Evolutionary conservation across 208 protist species (phyloP), one percentile per base, ranked within the genome.

Genomic region (Angomonas deanei): DNA sequence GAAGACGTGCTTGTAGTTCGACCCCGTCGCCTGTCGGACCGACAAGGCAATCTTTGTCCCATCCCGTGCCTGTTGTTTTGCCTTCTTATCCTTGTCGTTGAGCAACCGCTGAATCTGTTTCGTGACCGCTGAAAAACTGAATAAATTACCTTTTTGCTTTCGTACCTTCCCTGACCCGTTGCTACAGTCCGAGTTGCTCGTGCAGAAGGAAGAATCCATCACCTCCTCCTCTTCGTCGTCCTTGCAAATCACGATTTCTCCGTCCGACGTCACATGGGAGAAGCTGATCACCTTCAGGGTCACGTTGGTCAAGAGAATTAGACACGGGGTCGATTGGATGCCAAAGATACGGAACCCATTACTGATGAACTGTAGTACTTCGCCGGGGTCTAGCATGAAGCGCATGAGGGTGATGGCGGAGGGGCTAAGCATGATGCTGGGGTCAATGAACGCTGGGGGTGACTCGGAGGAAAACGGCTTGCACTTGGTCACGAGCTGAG

Each of bases 331-430:
- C 5, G 80, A 72, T 61, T 92, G 78, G 31, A 96, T 87, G 36
- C 89, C 89, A 63, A 85, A 78, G 58, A 96, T 69, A 69, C 82
- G 83, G 66, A 96, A 96, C 24, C 82, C 82, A 72, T 96, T 96
- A 60, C 86, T 85, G 66, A 96, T 85, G 54, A 91, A 91, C 34
- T 83, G 84, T 58, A 96, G 70, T 3, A 70, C 65, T 54, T 96
- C 86, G 59, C 80, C 70, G 6, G 86, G 86, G 10, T 80, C 64
- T 1, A 96, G 61, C 17, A 96, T 55, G 58, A 90, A 82, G 42
- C 72, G 78, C 53, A 96, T 68, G 56, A 96, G 62, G 39, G 68
- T 84, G 50, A 86, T 47, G 19, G 86, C 89, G 2, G 86, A 90
- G 3, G 76, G 76, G 6, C 66, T 82, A 6, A 92, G 74, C 8